These are phyloP conservation scores for Monosporascus sp. DNA, from an alignment of 2,329 filamentous ascomycete genomes.

Conservation along the genomic window DNA sequence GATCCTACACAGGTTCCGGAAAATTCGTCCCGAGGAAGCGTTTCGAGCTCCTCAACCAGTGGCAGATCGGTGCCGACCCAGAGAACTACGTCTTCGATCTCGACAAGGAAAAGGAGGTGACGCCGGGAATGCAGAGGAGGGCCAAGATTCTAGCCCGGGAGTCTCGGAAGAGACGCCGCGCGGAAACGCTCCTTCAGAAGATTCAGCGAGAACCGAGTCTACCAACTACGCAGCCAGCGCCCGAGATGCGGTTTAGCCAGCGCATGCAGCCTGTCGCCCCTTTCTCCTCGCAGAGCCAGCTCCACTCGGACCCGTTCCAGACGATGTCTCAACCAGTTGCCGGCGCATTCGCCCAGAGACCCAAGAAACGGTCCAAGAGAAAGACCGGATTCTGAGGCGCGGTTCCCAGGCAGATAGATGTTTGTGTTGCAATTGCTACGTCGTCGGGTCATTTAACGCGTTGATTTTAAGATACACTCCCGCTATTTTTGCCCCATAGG, in stretches of 20 bases:
- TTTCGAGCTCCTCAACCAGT: constrained; percentile 21
- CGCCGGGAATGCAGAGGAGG: constrained; percentile 17
- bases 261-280: constrained; percentile 12
- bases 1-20: constrained; percentile 24
- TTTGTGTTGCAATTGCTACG: neutral
- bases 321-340: constrained; percentile 27
- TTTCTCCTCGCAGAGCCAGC: constrained; percentile 15
- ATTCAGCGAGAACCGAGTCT: constrained; percentile 15
- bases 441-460: too few species aligned
- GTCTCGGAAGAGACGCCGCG: constrained; percentile 24
- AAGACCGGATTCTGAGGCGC: constrained; percentile 23
- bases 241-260: constrained; percentile 18
- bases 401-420: neutral
- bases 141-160: constrained; percentile 20
- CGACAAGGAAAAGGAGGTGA: constrained; percentile 19
- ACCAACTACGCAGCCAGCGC: constrained; percentile 22
- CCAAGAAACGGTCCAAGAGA: constrained; percentile 24
- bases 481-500: too few species aligned
- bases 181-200: constrained; percentile 22
- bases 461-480: neutral
- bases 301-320: constrained; percentile 16
- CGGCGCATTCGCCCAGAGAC: constrained; percentile 23
- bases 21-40: constrained; percentile 17
- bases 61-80: constrained; percentile 20
- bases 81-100: constrained; percentile 23